Evolutionary conservation across 2,329 filamentous ascomycete genomes (phyloP), one percentile per base, ranked within the genome.

Genomic region (Diaporthe vexans): DNA sequence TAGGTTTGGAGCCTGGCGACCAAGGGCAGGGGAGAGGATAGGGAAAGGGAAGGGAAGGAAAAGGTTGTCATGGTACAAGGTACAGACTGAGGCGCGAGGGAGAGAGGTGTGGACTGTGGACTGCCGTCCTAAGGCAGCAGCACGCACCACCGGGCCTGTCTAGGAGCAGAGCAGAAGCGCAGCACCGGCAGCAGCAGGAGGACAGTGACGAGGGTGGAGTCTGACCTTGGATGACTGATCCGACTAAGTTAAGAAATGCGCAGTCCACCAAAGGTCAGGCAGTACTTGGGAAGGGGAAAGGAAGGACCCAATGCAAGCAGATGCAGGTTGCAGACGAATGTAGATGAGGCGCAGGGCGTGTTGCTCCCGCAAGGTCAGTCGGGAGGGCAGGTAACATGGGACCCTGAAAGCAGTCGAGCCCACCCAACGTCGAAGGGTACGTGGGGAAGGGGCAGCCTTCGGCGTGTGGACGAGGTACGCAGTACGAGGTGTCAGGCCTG

Each of bases 1-100:
- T 90, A 90, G 81, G 76, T 79, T 81, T 81, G 83, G 78, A 84
- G 83, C 82, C 84, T 85, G 81, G 81, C 65, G 73, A 79, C 77
- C 75, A 74, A 70, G 70, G 71, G 73, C 61, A 57, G 78, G 76
- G 77, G 76, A 78, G 78, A 75, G 74, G 68, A 73, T 67, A 75
- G 76, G 74, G 71, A 77, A 77, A 73, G 74, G 73, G 56, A 40
- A 48, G 52, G 52, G 70, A 59, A 63, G 24, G 59, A 59, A 73
- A 72, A 73, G 54, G 37, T 72, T 35, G 73, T 33, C n/a, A 57
- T 71, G 65, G 77, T 74, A 61, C 54, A 54, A 54, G 63, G 63
- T 68, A 68, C 72, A 63, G 61, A 51, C 29, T 15, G 40, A 43
- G 13, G 40, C 13, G 40, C 13, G 40, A 43, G 54, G 43, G 51